Base-by-base conservation (phyloP, 148 eudicot species). In the Salicornia ramosissima region DNA sequence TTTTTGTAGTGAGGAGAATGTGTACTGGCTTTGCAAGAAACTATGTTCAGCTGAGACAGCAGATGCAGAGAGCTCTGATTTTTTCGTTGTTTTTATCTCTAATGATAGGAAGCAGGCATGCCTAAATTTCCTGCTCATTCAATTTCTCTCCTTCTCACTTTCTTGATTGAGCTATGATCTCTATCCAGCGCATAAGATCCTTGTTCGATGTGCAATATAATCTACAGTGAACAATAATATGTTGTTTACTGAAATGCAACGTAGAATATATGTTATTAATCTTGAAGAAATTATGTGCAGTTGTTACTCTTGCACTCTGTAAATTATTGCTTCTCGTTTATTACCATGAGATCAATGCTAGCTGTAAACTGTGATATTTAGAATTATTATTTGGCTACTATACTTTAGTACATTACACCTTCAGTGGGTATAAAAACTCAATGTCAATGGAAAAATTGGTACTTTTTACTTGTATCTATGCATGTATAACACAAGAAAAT, bases 81-180 rank as follows among this genome's bases (percentile, higher is more conserved):
- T 92, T 22, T 88, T 72, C 80, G 90, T 86, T 68, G 86, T 86
- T 67, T 88, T 92, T 79, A 90, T 92, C 71, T 92, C 98, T 71
- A 92, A 92, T 78, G 91, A 90, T 60, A 83, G 88, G 70, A 90
- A 87, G 75, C 94, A 89, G 92, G 97, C 75, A 78, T 73, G 85
- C 71, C 66, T 30, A 40, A 43, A 16, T 24, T 52, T 46, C 12
- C 31, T 21, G 42, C 46, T 70, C 29, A 22, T 6, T 60, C 33
- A 3, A 5, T 22, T 10, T 61, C 39, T 64, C 34, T 54, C 28
- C 30, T 42, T 60, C 45, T 53, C 13, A 25, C 22, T 71, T 26
- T 29, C 22, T 19, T 5, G 28, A 62, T 54, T 28, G 0, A 18
- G 53, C 16, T 21, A 2, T 57, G 25, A 5, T 28, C 42, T 28